phyloP scores from a whole-genome alignment of 768 basidiomycete genomes.

The Rhizopogon salebrosus region DNA sequence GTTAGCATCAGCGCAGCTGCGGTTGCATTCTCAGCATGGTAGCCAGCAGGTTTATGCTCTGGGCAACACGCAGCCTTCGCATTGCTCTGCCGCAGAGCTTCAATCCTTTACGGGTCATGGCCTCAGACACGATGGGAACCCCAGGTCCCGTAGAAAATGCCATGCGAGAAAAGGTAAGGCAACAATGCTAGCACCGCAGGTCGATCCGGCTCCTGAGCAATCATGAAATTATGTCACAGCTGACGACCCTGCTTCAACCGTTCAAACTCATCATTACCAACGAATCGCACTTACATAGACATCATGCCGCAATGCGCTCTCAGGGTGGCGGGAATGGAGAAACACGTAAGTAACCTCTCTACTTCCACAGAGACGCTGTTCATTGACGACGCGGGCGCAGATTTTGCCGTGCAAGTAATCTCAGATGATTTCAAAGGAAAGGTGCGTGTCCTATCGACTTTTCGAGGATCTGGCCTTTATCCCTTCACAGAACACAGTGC shows the following conservation, averaged over 20 bases:
- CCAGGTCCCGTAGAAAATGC: conserved; percentile 50
- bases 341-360: conserved; percentile 60
- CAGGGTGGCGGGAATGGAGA: conserved; percentile 65
- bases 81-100: conserved; percentile 13
- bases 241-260: conserved; percentile 58
- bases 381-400: conserved; percentile 31
- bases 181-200: conserved; percentile 14
- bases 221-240: conserved; percentile 34
- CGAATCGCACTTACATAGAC: conserved; percentile 81
- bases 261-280: conserved; percentile 63
- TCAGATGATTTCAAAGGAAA: conserved; percentile 71
- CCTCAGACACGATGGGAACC: conserved; percentile 21
- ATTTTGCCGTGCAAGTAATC: conserved; percentile 73
- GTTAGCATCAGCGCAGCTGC: conserved; percentile 1
- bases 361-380: conserved; percentile 14
- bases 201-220: conserved; percentile 15
- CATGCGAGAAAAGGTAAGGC: conserved; percentile 54
- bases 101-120: conserved; percentile 20
- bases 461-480: conserved; percentile 8
- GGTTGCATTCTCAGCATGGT: conserved; percentile 1
- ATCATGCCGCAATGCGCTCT: conserved; percentile 78
- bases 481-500: conserved; percentile 55
- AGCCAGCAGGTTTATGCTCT: conserved; percentile 20
- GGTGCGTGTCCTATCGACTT: conserved; percentile 35
- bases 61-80: conserved; percentile 15